Conservation (phyloP, 305 asterid genomes). For the Plantago rigida region DNA sequence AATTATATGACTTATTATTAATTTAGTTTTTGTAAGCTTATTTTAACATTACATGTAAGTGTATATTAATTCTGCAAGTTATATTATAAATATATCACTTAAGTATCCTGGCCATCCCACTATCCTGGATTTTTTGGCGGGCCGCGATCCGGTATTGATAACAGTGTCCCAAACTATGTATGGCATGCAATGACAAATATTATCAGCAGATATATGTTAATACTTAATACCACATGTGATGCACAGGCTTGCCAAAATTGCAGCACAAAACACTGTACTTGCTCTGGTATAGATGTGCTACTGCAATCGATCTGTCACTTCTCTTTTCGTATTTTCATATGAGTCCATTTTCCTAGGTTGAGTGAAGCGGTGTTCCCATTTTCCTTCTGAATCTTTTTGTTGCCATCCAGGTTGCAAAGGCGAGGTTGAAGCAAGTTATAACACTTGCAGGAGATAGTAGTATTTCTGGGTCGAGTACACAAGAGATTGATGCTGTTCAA, state of each 20-base stretch:
- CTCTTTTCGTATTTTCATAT: constrained; percentile 13
- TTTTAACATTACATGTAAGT: too few relatives aligned
- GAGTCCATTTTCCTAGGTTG: constrained; percentile 11
- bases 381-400: constrained; percentile 27
- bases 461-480: constrained; percentile 47
- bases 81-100: too few relatives aligned
- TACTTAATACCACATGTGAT: not conserved
- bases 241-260: too few relatives aligned
- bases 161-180: too few relatives aligned
- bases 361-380: constrained; percentile 13
- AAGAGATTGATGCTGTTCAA: constrained; percentile 43
- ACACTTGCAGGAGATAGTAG: constrained; percentile 64
- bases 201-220: not conserved
- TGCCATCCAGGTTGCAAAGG: constrained; percentile 64
- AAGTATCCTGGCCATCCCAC: too few relatives aligned
- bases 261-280: constrained; percentile 13
- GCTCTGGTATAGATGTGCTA: constrained; percentile 12
- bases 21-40: too few relatives aligned
- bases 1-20: too few relatives aligned
- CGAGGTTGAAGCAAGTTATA: constrained; percentile 68
- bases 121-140: too few relatives aligned
- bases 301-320: not conserved
- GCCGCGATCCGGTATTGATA: too few relatives aligned
- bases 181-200: not conserved
- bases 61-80: too few relatives aligned